Percentiles rank a stretch among this genome's conserved stretches.
These are phyloP conservation scores for Starmerella apis DNA, from an alignment of 805 yeast genomes.

Conservation along the genomic window DNA sequence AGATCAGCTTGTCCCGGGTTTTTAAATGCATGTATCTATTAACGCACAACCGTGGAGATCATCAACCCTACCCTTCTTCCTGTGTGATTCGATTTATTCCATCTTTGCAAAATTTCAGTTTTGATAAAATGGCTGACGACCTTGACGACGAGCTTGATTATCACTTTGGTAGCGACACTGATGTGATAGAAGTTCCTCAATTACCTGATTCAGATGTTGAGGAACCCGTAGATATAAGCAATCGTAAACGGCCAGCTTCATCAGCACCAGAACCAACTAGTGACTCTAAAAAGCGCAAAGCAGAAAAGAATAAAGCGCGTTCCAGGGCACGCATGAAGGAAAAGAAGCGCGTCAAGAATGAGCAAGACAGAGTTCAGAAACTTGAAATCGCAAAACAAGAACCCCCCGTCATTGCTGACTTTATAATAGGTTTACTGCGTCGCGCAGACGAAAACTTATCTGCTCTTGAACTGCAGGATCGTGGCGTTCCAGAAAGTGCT, in stretches of 20 bases:
- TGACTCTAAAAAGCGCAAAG: slow-evolving; percentile 3
- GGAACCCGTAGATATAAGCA: neutral
- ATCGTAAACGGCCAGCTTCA: slow-evolving; percentile 8
- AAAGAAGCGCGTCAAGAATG: slow-evolving; percentile 18
- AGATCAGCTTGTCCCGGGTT: too few species aligned
- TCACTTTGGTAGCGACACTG: slow-evolving; percentile 35
- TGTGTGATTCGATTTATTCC: neutral
- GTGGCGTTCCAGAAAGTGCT: slow-evolving; percentile 45
- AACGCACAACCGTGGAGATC: neutral
- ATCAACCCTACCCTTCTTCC: neutral
- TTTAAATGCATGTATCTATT: neutral
- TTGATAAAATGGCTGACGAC: slow-evolving; percentile 47
- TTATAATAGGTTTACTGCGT: slow-evolving; percentile 39
- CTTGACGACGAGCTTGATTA: slow-evolving; percentile 70
- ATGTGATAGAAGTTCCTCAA: slow-evolving; percentile 17
- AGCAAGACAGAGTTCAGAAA: slow-evolving; percentile 40
- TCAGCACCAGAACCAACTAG: slow-evolving; percentile 23
- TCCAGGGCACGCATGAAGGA: slow-evolving; percentile 20
- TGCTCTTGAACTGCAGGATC: slow-evolving; percentile 62
- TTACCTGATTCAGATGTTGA: neutral
- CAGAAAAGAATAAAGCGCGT: slow-evolving; percentile 21
- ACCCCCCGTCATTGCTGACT: slow-evolving; percentile 56
- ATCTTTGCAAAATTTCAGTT: neutral
- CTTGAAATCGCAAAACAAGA: slow-evolving; percentile 43
- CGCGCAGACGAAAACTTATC: slow-evolving; percentile 43